These are phyloP conservation scores for Teunomyces stri DNA, from an alignment of 805 yeast species.

Conservation along the genomic window DNA sequence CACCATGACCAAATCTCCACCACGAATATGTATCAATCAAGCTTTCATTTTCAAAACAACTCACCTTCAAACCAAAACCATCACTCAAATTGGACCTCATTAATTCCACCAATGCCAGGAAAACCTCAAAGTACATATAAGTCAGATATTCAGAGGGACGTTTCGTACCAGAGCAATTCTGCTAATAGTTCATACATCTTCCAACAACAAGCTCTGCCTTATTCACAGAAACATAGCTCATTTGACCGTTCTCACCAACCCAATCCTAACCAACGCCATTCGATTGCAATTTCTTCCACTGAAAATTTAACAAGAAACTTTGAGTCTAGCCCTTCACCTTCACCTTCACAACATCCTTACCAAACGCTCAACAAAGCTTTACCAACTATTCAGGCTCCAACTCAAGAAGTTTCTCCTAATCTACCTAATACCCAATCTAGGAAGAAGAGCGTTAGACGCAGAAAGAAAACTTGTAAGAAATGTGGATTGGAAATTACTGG, in stretches of 20 bases:
- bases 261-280: constrained; percentile 20
- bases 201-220: constrained; percentile 1
- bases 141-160: constrained; percentile 5
- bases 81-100: constrained; percentile 13
- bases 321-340: constrained; percentile 1
- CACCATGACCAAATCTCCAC: constrained; percentile 11
- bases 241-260: not conserved
- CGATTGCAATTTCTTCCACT: constrained; percentile 27
- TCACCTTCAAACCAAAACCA: not conserved
- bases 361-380: not conserved
- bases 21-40: not conserved
- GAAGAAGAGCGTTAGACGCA: constrained; percentile 8
- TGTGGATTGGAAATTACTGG: constrained; percentile 46
- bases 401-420: constrained; percentile 6
- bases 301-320: constrained; percentile 1
- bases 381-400: constrained; percentile 6
- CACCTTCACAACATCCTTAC: not conserved
- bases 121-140: constrained; percentile 16
- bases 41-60: constrained; percentile 2
- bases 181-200: not conserved
- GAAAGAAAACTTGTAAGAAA: constrained; percentile 31
- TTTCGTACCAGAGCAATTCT: not conserved
- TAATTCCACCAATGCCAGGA: constrained; percentile 35
- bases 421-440: not conserved
- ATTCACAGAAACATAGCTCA: not conserved